Percentiles rank a stretch among this genome's conserved stretches.
Conservation (phyloP, 108 stramenopile species). For the Cyclotella sp. region DNA sequence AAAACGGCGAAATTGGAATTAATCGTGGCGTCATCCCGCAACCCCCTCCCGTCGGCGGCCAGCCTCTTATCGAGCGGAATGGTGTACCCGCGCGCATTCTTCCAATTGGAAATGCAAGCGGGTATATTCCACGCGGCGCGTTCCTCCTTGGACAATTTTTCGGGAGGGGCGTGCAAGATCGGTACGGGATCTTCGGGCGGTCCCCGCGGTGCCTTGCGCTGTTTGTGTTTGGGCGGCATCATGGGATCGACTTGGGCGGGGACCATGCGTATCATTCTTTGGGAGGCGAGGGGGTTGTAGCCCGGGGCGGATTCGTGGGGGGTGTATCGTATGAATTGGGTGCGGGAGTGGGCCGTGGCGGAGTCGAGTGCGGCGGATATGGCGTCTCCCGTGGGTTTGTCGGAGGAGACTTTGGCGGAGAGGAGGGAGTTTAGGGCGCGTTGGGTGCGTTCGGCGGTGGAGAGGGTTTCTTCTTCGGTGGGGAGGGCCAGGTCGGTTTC, state of each 20-base stretch:
- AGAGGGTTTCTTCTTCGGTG: slow-evolving; percentile 84
- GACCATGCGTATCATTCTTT: slow-evolving; percentile 98
- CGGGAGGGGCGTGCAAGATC: slow-evolving; percentile 84
- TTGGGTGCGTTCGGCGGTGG: slow-evolving; percentile 88
- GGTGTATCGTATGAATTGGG: slow-evolving; percentile 97
- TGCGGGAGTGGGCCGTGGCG: slow-evolving; percentile 78
- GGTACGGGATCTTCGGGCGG: slow-evolving; percentile 94
- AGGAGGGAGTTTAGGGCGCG: slow-evolving; percentile 87
- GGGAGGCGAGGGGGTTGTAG: slow-evolving; percentile 90
- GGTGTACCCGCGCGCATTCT: slow-evolving; percentile 97
- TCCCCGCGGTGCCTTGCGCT: slow-evolving; percentile 94
- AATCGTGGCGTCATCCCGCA: slow-evolving; percentile 88
- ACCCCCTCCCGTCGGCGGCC: slow-evolving; percentile 97
- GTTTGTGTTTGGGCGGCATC: slow-evolving; percentile 99
- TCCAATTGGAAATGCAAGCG: slow-evolving; percentile 98
- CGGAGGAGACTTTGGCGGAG: slow-evolving; percentile 76
- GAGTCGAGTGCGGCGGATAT: slow-evolving; percentile 79
- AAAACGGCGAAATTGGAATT: slow-evolving; percentile 97
- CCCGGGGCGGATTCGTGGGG: slow-evolving; percentile 97
- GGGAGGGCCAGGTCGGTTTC: slow-evolving; percentile 89
- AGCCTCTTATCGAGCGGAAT: slow-evolving; percentile 99
- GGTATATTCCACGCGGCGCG: slow-evolving; percentile 98
- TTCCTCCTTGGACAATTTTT: slow-evolving; percentile 87
- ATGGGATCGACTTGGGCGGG: slow-evolving; percentile 98
- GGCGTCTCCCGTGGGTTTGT: slow-evolving; percentile 87